Conservation (phyloP, 2,329 filamentous ascomycete species). For the Cladophialophora immunda region DNA sequence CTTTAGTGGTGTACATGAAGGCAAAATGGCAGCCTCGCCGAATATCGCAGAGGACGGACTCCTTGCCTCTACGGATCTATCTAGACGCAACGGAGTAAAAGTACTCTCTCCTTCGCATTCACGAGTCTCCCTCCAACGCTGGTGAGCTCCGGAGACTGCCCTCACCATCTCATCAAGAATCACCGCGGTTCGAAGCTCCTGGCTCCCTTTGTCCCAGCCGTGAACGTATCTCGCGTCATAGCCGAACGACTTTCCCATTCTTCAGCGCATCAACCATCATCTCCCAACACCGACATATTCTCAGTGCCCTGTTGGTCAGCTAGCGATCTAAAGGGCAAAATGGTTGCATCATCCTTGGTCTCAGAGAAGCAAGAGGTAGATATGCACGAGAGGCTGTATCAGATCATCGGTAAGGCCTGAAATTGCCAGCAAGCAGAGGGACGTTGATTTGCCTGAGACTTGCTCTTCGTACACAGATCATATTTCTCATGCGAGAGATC, state of each 20-base stretch:
- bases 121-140: not conserved
- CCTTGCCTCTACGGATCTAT: not conserved
- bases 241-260: not conserved
- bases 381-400: constrained; percentile 3
- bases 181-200: not conserved
- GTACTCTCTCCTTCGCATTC: not conserved
- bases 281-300: no score
- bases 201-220: not conserved
- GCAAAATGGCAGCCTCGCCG: not conserved
- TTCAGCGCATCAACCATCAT: no score
- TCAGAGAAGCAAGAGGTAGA: no score
- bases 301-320: no score
- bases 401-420: not conserved
- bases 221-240: not conserved
- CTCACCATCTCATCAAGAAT: not conserved
- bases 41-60: not conserved
- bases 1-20: not conserved
- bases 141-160: not conserved
- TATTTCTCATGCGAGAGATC: no score
- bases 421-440: not conserved
- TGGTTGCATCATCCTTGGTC: no score
- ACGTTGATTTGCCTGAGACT: not conserved
- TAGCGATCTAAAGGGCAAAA: no score
- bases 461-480: no score
- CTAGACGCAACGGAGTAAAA: not conserved